A percentile compares a stretch with the other conserved stretches of the same genome.
phyloP scores from a whole-genome alignment of 106 monocot species.

The Dactylorhiza incarnata region DNA sequence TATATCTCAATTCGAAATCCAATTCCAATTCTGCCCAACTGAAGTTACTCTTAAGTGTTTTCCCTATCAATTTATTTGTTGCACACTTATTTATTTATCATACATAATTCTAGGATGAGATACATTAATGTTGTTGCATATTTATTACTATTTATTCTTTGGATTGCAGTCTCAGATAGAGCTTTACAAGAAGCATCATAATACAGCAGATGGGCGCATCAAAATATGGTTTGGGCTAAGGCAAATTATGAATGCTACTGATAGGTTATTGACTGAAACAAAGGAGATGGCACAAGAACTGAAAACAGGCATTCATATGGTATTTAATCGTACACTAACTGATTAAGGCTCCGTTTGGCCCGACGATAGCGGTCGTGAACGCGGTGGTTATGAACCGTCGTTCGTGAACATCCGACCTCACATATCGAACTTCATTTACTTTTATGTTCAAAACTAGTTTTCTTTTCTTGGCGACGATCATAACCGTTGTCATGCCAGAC shows the following conservation, averaged over 20 bases:
- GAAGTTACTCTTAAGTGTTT: no score
- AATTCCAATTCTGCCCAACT: no score
- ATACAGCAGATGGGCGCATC: conserved; percentile 81
- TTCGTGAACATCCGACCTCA: no score
- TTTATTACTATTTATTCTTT: conserved; percentile 7
- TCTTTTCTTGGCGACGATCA: no score
- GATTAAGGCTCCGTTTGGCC: background rate
- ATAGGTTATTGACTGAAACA: conserved; percentile 55
- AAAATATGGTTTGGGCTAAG: conserved; percentile 93
- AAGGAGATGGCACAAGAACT: conserved; percentile 57
- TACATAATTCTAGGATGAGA: background rate
- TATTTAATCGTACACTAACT: conserved; percentile 20
- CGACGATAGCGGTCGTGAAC: no score
- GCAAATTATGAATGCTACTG: conserved; percentile 93
- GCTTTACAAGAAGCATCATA: conserved; percentile 67
- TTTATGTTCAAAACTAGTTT: no score
- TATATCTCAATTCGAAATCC: no score
- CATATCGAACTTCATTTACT: no score
- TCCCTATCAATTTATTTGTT: background rate
- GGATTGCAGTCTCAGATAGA: conserved; percentile 67
- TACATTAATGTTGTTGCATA: background rate
- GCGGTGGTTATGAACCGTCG: no score
- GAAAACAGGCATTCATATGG: conserved; percentile 92
- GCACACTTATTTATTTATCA: background rate
- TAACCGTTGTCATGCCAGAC: no score